Evolutionary conservation across 1,284 basidiomycete species (phyloP).

Genomic region (Ceratobasidium sp.): DNA sequence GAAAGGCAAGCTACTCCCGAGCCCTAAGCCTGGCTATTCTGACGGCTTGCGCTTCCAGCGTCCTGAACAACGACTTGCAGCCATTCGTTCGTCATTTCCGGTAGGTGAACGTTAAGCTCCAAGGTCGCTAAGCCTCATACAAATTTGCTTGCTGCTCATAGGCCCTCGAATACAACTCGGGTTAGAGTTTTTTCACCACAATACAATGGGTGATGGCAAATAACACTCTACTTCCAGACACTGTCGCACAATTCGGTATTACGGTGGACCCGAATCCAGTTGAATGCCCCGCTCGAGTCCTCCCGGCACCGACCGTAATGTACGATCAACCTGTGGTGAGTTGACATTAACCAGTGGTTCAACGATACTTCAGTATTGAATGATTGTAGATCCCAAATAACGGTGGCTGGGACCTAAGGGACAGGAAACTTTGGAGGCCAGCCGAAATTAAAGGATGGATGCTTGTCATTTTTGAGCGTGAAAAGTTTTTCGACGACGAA

Average conservation of each 20-base stretch:
- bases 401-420: conserved; percentile 58
- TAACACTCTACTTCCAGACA: not conserved
- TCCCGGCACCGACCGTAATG: conserved; percentile 8
- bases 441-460: conserved; percentile 63
- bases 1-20: conserved; percentile 3
- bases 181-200: not conserved
- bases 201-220: not conserved
- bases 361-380: not conserved
- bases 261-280: conserved; percentile 10
- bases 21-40: not conserved
- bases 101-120: conserved; percentile 4
- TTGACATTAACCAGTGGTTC: too few species aligned
- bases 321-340: conserved; percentile 30
- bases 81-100: conserved; percentile 34
- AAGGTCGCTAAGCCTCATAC: not conserved
- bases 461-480: conserved; percentile 66
- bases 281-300: conserved; percentile 34
- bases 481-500: conserved; percentile 59
- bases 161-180: conserved; percentile 28
- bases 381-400: conserved; percentile 7
- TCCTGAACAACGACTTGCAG: conserved; percentile 41
- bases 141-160: not conserved
- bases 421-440: conserved; percentile 66
- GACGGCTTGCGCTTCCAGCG: conserved; percentile 1
- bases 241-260: conserved; percentile 26